phyloP scores from a whole-genome alignment of 208 protist species.

The Acanthamoeba healyi region DNA sequence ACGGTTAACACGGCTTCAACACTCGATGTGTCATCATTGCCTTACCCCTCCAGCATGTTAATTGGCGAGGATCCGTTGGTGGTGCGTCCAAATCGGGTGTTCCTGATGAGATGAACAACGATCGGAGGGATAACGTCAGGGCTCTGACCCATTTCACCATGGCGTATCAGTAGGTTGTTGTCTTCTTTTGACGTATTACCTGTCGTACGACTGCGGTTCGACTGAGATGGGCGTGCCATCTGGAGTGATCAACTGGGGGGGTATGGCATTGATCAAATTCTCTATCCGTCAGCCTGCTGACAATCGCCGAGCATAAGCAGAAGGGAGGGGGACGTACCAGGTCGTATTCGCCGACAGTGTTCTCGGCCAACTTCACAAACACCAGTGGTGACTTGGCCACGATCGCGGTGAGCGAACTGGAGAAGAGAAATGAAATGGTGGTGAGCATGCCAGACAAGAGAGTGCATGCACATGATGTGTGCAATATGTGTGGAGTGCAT shows the following conservation, averaged over 20 bases:
- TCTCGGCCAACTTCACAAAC: slow-evolving; percentile 78
- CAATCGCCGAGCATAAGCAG: too few species aligned
- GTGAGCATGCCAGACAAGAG: not conserved
- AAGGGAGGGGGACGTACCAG: slow-evolving; percentile 25
- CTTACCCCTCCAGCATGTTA: not conserved
- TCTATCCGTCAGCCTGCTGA: too few species aligned
- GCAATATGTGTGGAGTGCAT: not conserved
- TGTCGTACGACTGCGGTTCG: slow-evolving; percentile 5
- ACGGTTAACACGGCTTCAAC: too few species aligned
- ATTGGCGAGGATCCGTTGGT: not conserved
- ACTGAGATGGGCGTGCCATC: slow-evolving; percentile 1
- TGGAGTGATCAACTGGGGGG: slow-evolving; percentile 24
- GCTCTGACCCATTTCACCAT: too few species aligned
- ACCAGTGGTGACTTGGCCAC: slow-evolving; percentile 73
- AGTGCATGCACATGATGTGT: not conserved
- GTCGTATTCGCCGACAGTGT: slow-evolving; percentile 77
- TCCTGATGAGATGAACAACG: not conserved
- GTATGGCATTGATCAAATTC: too few species aligned
- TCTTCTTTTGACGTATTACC: too few species aligned
- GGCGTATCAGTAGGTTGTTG: too few species aligned
- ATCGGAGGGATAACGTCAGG: too few species aligned
- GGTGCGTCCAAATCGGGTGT: not conserved
- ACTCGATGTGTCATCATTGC: not conserved
- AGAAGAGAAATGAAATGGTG: not conserved
- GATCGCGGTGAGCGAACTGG: slow-evolving; percentile 16